Evolutionary conservation across 805 yeast species (phyloP), one percentile per base, ranked within the genome.

Genomic region (Maudiozyma barnettii): DNA sequence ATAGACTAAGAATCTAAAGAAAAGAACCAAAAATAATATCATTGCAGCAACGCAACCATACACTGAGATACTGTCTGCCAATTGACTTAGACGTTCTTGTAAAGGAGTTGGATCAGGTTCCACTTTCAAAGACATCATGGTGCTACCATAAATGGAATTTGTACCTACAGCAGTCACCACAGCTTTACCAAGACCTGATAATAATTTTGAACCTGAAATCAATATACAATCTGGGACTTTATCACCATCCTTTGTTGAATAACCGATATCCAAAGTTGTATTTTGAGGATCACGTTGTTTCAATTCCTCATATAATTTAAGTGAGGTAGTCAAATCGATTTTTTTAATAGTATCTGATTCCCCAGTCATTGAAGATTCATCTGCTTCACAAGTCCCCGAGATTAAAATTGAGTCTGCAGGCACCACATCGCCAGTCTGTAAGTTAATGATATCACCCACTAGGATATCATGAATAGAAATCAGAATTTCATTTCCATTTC

Each of bases 11-110:
- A 83, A 93, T 53, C 90, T 79, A 51, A 84, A 75, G 60, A 93
- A 79, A 16, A 93, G 71, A 22, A 90, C 86, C 33, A 86, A 54
- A 59, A 93, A 91, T 45, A 93, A 72, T n/a, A 91, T 59, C 37
- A 81, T 62, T 1, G 98, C 95, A 2, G 95, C 91, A 44, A 84
- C 68, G 52, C 88, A 78, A 46, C 98, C 99, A 65, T 86, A 87
- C 63, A 86, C 87, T n/a, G 97, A 90, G 51, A 93, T 93, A 31
- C 93, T 95, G 60, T 84, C 95, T 1, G 99, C 96, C 48, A 93
- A 76, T 45, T 74, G 72, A 59, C 84, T 81, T 51, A 93, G 74
- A 57, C 96, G 79, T 45, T 72, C 81, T 59, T 90, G 97, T 61
- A 93, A 68, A 1, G 99, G 98, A 5, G 99, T 95, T 22, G 76